These are phyloP conservation scores for Suillus subluteus DNA, from an alignment of 768 basidiomycete genomes.

Conservation along the genomic window DNA sequence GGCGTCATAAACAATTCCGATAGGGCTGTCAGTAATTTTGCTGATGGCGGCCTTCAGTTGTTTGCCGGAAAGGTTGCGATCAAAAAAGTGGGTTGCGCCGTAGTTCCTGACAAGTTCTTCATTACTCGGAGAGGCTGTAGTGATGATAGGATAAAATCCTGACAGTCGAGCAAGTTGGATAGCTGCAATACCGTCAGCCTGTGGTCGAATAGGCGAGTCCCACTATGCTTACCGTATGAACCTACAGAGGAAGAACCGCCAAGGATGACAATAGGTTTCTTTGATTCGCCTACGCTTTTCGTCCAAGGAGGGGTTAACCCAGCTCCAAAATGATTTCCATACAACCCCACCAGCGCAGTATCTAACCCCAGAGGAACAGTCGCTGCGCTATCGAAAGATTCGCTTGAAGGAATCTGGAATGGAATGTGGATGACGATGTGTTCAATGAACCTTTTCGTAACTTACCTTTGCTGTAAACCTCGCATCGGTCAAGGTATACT, in stretches of 20 bases:
- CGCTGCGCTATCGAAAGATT: slow-evolving; percentile 48
- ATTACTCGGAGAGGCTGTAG: slow-evolving; percentile 40
- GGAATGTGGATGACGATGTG: neutral
- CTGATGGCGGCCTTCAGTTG: slow-evolving; percentile 26
- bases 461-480: slow-evolving; percentile 42
- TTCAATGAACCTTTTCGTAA: neutral
- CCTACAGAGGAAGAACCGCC: slow-evolving; percentile 54
- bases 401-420: slow-evolving; percentile 45
- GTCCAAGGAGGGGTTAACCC: slow-evolving; percentile 43
- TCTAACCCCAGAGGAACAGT: slow-evolving; percentile 51
- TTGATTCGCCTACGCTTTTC: slow-evolving; percentile 38
- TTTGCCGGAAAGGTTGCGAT: slow-evolving; percentile 28
- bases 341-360: slow-evolving; percentile 51
- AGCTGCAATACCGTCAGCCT: slow-evolving; percentile 22
- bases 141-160: slow-evolving; percentile 46
- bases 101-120: slow-evolving; percentile 34
- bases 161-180: slow-evolving; percentile 42
- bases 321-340: slow-evolving; percentile 40
- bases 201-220: slow-evolving; percentile 11
- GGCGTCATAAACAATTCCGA: too few species aligned
- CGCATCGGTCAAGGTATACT: slow-evolving; percentile 39
- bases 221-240: slow-evolving; percentile 41
- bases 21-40: slow-evolving; percentile 30
- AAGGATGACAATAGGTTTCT: slow-evolving; percentile 47
- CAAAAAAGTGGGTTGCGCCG: slow-evolving; percentile 47